Conservation (phyloP, 208 protist genomes). For the Acanthamoeba lenticulata region DNA sequence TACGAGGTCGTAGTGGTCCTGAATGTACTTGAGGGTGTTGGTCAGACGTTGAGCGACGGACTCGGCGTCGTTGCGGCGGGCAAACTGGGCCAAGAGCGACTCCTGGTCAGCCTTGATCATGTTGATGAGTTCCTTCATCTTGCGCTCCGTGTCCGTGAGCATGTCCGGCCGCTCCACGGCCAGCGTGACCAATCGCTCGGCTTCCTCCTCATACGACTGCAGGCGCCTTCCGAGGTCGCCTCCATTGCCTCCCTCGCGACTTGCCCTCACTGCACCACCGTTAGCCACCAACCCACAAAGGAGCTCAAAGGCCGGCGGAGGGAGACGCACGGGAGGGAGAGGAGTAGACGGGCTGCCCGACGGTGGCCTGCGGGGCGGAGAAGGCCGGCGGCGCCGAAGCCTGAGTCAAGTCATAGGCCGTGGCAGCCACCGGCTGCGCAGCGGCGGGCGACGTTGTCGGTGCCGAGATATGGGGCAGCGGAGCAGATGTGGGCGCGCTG, state of each 20-base stretch:
- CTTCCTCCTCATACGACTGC: not conserved
- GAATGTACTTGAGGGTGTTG: not conserved
- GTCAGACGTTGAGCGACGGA: not conserved
- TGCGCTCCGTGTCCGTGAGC: not conserved
- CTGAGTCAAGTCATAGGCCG: no score
- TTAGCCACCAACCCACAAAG: no score
- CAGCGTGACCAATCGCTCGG: not conserved
- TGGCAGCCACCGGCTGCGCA: no score
- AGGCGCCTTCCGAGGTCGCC: not conserved
- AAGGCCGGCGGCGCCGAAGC: not conserved
- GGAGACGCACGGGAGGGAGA: no score
- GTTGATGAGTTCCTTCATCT: conserved; percentile 4
- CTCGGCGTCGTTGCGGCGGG: not conserved
- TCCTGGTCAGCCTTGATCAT: not conserved
- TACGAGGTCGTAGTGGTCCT: conserved; percentile 21
- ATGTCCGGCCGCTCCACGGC: not conserved
- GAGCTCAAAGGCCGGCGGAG: no score
- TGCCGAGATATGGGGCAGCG: not conserved
- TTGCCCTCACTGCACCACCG: no score
- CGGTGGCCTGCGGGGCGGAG: not conserved
- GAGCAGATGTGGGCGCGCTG: no score
- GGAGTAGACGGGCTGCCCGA: not conserved
- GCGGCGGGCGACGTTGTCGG: no score
- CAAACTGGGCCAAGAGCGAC: not conserved
- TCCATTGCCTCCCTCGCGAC: no score